Evolutionary conservation across 306 rosid species (phyloP), one percentile per base, ranked within the genome.

Genomic region (Sindora glabra): DNA sequence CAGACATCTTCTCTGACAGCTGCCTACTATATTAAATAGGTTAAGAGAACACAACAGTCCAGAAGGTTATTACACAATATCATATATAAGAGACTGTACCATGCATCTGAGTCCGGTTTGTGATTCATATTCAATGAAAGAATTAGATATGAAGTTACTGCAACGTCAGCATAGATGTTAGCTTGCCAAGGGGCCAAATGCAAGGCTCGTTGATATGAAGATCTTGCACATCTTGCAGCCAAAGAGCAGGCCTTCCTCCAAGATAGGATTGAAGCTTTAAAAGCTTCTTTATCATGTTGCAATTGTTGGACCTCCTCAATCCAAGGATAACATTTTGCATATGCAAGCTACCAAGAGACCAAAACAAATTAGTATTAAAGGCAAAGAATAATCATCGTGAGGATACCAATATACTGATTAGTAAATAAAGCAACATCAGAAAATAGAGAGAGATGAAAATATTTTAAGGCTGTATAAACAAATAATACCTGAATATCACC

Each of bases 181-280:
- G 96, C 89, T 79, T 87, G 85, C 96, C 95, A 87, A 23, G 96
- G 97, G 74, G 95, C 75, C 75, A 91, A 70, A 77, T 74, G 87
- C 79, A 87, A 64, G 39, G 97, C 96, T 54, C 84, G 89, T 74
- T 91, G 89, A 67, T 91, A 91, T n/a, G 89, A 91, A 68, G 69
- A 32, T 63, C 56, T 81, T 17, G 97, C 92, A 46, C 74, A 54
- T 69, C 58, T 72, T 64, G 84, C 85, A 75, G 97, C 89, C 65
- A 69, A 65, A 61, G 33, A 16, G 71, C 96, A 74, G 46, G 81
- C 72, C 56, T 25, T 70, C 81, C 71, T 91, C 97, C 97, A 91
- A 40, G 87, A 75, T 40, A 72, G 69, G 65, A 91, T 77, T 56
- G 97, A 91, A 71, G 80, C 62, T 33, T 66, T 70, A 57, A 86